Conservation (phyloP, 768 basidiomycete genomes). For the Lenzites betulinus region DNA sequence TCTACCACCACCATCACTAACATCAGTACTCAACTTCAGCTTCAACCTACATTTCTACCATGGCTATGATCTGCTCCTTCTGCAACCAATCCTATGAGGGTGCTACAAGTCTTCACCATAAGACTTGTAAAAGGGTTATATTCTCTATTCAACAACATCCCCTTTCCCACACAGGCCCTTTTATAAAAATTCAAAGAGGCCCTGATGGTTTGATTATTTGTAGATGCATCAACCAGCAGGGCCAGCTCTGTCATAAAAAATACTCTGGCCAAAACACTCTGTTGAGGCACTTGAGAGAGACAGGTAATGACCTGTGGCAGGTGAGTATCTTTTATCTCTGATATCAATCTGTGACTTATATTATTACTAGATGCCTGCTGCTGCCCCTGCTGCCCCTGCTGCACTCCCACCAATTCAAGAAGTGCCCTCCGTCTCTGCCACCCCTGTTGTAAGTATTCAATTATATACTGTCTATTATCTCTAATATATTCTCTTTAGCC, state of each 20-base stretch:
- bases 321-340: no score
- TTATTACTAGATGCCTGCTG: not conserved
- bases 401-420: not conserved
- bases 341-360: not conserved
- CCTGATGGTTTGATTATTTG: conserved; percentile 2
- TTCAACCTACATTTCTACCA: no score
- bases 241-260: not conserved
- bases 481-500: not conserved
- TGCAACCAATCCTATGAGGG: not conserved
- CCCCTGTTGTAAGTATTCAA: not conserved
- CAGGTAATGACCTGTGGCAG: not conserved
- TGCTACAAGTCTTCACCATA: not conserved
- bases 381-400: not conserved
- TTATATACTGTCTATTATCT: not conserved
- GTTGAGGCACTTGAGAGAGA: not conserved
- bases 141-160: not conserved
- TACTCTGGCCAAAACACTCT: not conserved
- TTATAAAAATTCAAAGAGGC: not conserved
- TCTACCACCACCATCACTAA: conserved; percentile 4
- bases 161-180: not conserved
- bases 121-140: not conserved
- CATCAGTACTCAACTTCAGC: no score
- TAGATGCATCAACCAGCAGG: not conserved
- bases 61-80: not conserved
- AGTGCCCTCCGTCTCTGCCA: not conserved